Percentiles rank a stretch among this genome's conserved stretches.
These are phyloP conservation scores for Calophaca sinica DNA, from an alignment of 306 rosid genomes.

Conservation along the genomic window DNA sequence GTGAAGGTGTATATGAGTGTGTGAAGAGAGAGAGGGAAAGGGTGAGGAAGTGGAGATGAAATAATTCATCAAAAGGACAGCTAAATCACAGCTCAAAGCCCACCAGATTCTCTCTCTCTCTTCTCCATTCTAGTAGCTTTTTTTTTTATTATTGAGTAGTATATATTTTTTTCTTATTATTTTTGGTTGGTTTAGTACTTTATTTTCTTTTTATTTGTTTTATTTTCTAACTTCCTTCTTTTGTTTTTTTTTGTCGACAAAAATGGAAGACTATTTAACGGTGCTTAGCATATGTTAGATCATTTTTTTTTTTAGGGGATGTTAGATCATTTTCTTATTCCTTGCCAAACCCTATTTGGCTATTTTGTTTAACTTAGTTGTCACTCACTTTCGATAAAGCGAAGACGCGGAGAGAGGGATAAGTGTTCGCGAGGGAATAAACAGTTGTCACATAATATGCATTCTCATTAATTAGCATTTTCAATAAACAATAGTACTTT, in stretches of 20 bases:
- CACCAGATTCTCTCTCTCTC: constrained; percentile 66
- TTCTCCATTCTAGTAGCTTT: neutral
- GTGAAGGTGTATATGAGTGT: constrained; percentile 47
- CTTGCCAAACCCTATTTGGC: neutral
- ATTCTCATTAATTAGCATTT: neutral
- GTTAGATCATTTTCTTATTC: neutral
- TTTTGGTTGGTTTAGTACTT: neutral
- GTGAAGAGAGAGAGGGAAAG: constrained; percentile 31
- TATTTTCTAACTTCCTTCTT: neutral
- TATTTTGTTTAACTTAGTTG: neutral
- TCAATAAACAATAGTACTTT: neutral
- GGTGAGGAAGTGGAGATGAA: constrained; percentile 34
- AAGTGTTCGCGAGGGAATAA: constrained; percentile 1
- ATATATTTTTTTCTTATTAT: neutral
- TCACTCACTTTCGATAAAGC: constrained; percentile 42
- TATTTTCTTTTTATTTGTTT: neutral
- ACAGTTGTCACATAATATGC: constrained; percentile 24
- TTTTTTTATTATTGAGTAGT: neutral
- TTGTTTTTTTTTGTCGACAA: neutral
- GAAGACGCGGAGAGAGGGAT: constrained; percentile 41
- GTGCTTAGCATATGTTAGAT: neutral
- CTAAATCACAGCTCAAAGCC: constrained; percentile 94
- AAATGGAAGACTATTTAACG: neutral
- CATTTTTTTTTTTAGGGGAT: neutral
- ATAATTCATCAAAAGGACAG: constrained; percentile 72